Evolutionary conservation across 2,329 filamentous ascomycete genomes (phyloP).

Genomic region (Moelleriella libera): DNA sequence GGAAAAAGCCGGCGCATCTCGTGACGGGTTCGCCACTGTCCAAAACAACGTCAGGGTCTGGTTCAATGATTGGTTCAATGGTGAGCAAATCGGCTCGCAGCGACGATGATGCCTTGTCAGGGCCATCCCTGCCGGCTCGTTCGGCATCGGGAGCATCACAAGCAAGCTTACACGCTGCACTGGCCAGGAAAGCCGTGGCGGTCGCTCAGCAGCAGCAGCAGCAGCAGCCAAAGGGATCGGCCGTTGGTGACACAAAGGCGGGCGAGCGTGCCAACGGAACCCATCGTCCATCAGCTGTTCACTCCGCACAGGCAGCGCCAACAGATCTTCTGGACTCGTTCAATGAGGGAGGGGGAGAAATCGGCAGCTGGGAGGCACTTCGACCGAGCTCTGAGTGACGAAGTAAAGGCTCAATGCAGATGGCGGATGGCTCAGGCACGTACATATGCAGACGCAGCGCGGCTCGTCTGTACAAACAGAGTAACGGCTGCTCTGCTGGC

Average conservation of each 20-base stretch:
- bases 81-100: slow-evolving; percentile 4
- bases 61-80: slow-evolving; percentile 5
- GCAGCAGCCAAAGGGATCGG: neutral
- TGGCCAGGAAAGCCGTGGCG: slow-evolving; percentile 1
- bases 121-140: slow-evolving; percentile 3
- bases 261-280: neutral
- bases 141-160: slow-evolving; percentile 2
- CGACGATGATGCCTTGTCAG: slow-evolving; percentile 9
- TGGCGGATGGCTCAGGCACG: too few species aligned
- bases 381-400: slow-evolving; percentile 26
- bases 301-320: slow-evolving; percentile 4
- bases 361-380: slow-evolving; percentile 41
- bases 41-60: slow-evolving; percentile 8
- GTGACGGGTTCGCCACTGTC: slow-evolving; percentile 13
- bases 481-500: too few species aligned
- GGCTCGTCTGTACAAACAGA: too few species aligned
- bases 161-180: neutral
- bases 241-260: neutral
- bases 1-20: slow-evolving; percentile 48
- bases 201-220: slow-evolving; percentile 2
- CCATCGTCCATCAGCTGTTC: too few species aligned
- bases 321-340: slow-evolving; percentile 32
- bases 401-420: too few species aligned
- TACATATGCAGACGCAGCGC: too few species aligned
- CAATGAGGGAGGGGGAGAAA: slow-evolving; percentile 28